Evolutionary conservation across 75 land plant species (phyloP).

Genomic region (Azolla pinnata): DNA sequence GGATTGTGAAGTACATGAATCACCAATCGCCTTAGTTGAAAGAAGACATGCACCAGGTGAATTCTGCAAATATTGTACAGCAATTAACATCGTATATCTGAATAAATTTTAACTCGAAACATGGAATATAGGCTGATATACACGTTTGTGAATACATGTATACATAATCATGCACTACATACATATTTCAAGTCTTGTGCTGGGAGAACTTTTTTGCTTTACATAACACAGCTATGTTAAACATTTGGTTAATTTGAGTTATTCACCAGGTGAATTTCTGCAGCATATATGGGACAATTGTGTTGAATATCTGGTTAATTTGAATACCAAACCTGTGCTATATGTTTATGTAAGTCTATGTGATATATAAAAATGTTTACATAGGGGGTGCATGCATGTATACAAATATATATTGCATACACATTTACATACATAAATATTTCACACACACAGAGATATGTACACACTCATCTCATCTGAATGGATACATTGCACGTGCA

Average conservation of each 20-base stretch:
- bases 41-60: constrained; percentile 23
- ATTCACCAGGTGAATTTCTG: too few relatives aligned
- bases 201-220: background rate
- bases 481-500: too few relatives aligned
- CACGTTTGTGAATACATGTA: background rate
- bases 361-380: too few relatives aligned
- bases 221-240: background rate
- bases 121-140: background rate
- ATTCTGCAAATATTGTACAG: constrained; percentile 15
- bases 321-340: too few relatives aligned
- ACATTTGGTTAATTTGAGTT: background rate
- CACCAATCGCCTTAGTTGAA: constrained; percentile 14
- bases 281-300: too few relatives aligned
- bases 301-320: too few relatives aligned
- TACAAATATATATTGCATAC: background rate
- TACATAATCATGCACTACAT: too few relatives aligned
- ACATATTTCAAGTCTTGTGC: too few relatives aligned
- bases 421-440: background rate
- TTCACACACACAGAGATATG: background rate
- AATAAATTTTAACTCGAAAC: background rate
- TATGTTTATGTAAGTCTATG: too few relatives aligned
- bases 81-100: background rate
- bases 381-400: too few relatives aligned
- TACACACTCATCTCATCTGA: background rate
- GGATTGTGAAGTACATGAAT: constrained; percentile 6